These are phyloP conservation scores for Boletellus deceptivus DNA, from an alignment of 1,284 basidiomycete species.

Conservation along the genomic window DNA sequence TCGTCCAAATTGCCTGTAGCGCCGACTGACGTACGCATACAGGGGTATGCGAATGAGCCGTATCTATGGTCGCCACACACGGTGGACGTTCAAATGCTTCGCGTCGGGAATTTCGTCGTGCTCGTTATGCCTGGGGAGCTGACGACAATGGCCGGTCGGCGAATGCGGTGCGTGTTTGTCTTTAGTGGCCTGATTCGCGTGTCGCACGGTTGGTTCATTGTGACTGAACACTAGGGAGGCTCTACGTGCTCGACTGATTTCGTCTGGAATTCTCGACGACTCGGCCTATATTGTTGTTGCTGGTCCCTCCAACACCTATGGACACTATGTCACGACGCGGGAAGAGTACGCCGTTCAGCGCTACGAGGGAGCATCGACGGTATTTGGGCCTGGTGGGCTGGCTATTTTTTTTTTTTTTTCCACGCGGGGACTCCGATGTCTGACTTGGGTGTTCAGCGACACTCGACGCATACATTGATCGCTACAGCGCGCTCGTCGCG, in stretches of 20 bases:
- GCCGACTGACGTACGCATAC: background rate
- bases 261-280: slow-evolving; percentile 57
- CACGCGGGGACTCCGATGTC: background rate
- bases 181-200: slow-evolving; percentile 1
- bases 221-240: slow-evolving; percentile 49
- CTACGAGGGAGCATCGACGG: slow-evolving; percentile 81
- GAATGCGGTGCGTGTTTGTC: slow-evolving; percentile 44
- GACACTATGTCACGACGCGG: slow-evolving; percentile 70
- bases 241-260: slow-evolving; percentile 61
- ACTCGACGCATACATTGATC: slow-evolving; percentile 77
- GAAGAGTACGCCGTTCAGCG: slow-evolving; percentile 78
- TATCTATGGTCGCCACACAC: slow-evolving; percentile 78
- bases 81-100: slow-evolving; percentile 78
- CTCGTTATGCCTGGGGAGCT: slow-evolving; percentile 72
- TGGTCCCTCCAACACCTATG: slow-evolving; percentile 81
- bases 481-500: slow-evolving; percentile 64
- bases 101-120: slow-evolving; percentile 78
- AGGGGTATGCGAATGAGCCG: slow-evolving; percentile 63
- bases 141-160: slow-evolving; percentile 62
- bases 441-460: slow-evolving; percentile 45
- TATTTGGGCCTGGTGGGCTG: slow-evolving; percentile 66
- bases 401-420: slow-evolving; percentile 25
- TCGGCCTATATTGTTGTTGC: slow-evolving; percentile 74
- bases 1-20: background rate
- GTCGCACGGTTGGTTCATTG: too few relatives aligned